Percentiles rank a stretch among this genome's conserved stretches.
Evolutionary conservation across 768 basidiomycete genomes (phyloP).

Genomic region (Boletus tylopilopsis): DNA sequence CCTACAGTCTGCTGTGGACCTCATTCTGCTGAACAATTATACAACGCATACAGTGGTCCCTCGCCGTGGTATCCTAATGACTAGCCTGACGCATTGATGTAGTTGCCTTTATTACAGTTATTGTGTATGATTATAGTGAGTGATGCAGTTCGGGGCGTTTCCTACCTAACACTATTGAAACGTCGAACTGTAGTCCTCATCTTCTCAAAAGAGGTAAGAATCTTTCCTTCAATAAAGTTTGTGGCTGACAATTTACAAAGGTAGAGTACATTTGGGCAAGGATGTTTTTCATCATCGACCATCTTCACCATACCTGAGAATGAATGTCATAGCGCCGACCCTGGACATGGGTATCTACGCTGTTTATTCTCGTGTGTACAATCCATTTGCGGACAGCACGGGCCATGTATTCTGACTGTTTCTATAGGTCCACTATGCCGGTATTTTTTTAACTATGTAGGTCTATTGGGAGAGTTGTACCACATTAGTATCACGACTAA

Average conservation of each 20-base stretch:
- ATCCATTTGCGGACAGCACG: background rate
- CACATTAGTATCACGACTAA: background rate
- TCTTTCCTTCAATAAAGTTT: background rate
- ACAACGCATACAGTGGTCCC: too few species aligned
- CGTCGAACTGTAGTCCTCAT: background rate
- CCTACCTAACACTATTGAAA: background rate
- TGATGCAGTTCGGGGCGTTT: background rate
- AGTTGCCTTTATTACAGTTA: background rate
- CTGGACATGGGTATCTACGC: background rate
- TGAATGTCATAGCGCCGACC: background rate
- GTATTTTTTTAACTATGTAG: background rate
- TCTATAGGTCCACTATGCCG: background rate
- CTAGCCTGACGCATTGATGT: background rate
- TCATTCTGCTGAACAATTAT: too few species aligned
- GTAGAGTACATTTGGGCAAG: background rate
- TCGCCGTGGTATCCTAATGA: background rate
- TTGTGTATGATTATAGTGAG: background rate
- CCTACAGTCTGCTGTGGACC: too few species aligned
- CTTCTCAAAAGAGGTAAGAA: background rate
- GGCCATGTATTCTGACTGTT: background rate
- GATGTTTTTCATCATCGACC: too few species aligned
- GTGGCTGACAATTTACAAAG: background rate
- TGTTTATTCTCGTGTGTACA: background rate
- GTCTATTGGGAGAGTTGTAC: background rate
- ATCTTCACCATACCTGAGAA: background rate